A percentile compares a stretch with the other conserved stretches of the same genome.
These are phyloP conservation scores for Talaromyces adpressus DNA, from an alignment of 495 filamentous ascomycete species.

Conservation along the genomic window DNA sequence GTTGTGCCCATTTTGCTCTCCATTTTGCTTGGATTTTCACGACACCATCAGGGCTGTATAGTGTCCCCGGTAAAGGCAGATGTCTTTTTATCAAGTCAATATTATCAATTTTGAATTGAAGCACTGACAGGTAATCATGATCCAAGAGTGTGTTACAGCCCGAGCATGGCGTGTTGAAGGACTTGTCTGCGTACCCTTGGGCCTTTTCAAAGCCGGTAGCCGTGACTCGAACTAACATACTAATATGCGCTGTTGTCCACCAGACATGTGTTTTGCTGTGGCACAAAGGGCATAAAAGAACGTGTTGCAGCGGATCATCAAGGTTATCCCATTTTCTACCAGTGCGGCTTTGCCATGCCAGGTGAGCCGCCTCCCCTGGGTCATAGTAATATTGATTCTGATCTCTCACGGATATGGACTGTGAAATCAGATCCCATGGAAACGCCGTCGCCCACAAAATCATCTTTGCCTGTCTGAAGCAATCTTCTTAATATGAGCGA, in stretches of 20 bases:
- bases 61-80: conserved; percentile 59
- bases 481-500: conserved; percentile 69
- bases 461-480: conserved; percentile 52
- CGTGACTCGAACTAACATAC: conserved; percentile 7
- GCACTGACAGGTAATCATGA: conserved; percentile 42
- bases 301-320: conserved; percentile 41
- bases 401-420: conserved; percentile 49
- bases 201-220: conserved; percentile 18
- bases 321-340: conserved; percentile 52
- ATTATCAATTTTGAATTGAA: conserved; percentile 53
- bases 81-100: conserved; percentile 29
- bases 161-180: conserved; percentile 35
- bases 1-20: neutral
- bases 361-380: conserved; percentile 35
- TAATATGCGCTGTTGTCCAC: conserved; percentile 52
- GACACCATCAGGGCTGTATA: conserved; percentile 35
- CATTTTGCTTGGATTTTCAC: conserved; percentile 7
- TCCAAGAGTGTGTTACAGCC: conserved; percentile 35
- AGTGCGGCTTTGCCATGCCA: conserved; percentile 44
- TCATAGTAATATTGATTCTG: conserved; percentile 51
- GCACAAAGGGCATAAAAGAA: conserved; percentile 54
- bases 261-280: conserved; percentile 32
- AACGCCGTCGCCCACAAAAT: conserved; percentile 59
- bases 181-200: conserved; percentile 57
- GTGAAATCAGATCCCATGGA: conserved; percentile 61